Base-by-base conservation (phyloP, 1,284 basidiomycete genomes). In the Ceratobasidium sp. region DNA sequence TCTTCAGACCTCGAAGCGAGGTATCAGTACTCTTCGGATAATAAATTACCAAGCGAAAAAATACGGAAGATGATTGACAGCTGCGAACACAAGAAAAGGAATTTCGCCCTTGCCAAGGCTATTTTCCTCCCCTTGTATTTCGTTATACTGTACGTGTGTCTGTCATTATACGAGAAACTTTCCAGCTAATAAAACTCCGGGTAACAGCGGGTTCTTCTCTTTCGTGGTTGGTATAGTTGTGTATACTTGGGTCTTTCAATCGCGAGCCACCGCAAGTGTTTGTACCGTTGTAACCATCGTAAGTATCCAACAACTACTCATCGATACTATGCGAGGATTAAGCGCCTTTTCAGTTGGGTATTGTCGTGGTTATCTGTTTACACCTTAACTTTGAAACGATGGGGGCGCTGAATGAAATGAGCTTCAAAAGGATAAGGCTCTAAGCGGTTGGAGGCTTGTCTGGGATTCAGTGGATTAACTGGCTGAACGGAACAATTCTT, bases 301-400 rank as follows among this genome's bases (percentile, higher is more conserved):
- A 60, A 36, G 57, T 36, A 36, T 36, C 41, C 4, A 33, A 19
- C 36, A 5, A 41, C 36, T 2, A 9, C 29, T 41, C 9, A 19
- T 11, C 41, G 36, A 29, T 7, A 11, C 8, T n/a, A n/a, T n/a
- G n/a, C n/a, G n/a, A n/a, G n/a, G n/a, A n/a, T 24, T n/a, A 15
- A 6, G 9, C 31, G 15, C 57, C 9, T 17, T n/a, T 8, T n/a
- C 19, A 60, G 57, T 9, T 60, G 33, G 57, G 57, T 36, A 60
- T 33, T 60, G n/a, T 41, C 19, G 17, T 60, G 9, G 6, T 60
- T 3, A n/a, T 60, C 17, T 33, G 29, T 33, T 15, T 60, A 29
- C 57, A 60, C 31, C 57, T 60, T 19, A 33, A 60, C n/a, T 60
- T 60, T 41, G 3, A 60, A 14, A 41, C 36, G 7, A n/a, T 19